Base-by-base conservation (phyloP, 768 basidiomycete genomes). In the Rossbeevera mucosa region DNA sequence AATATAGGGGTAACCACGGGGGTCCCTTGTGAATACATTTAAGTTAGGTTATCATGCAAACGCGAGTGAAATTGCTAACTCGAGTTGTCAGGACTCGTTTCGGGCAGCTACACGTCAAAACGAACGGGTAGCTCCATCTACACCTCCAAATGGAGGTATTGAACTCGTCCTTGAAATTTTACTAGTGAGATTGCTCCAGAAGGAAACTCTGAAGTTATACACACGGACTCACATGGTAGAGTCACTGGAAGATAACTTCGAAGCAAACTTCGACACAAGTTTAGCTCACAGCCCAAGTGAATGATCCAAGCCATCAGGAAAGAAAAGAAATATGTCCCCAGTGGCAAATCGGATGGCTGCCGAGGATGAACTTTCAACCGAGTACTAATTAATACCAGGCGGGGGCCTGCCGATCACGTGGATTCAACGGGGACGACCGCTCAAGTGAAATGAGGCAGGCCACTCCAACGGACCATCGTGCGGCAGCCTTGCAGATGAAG, bases 341-440 rank as follows among this genome's bases (percentile, higher is more conserved):
- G n/a, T 30, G 29, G 29, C 29, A 14, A 30, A 14, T 30, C 30
- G 30, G 30, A 18, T n/a, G 36, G 18, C 51, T 7, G 43, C 48
- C 58, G 58, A 60, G 50, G 5, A 12, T 45, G 42, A 60, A 50
- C 50, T 26, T 51, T 60, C 58, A 56, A 29, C 51, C 58, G 53
- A 31, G 11, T 22, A n/a, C n/a, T n/a, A 11, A 47, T 28, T 22
- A 11, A 43, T 31, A 36, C n/a, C n/a, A n/a, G 33, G 33, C 33
- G 33, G 33, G n/a, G n/a, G 33, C 33, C 42, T 9, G 22, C 42
- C 24, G 22, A 25, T 43, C 42, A 43, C 28, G 28, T n/a, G n/a
- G n/a, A n/a, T n/a, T n/a, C n/a, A n/a, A n/a, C n/a, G 33, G n/a
- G n/a, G n/a, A n/a, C n/a, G n/a, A n/a, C n/a, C n/a, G n/a, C n/a